These are phyloP conservation scores for Cyclocybe aegerita DNA, from an alignment of 768 basidiomycete genomes.

Conservation along the genomic window DNA sequence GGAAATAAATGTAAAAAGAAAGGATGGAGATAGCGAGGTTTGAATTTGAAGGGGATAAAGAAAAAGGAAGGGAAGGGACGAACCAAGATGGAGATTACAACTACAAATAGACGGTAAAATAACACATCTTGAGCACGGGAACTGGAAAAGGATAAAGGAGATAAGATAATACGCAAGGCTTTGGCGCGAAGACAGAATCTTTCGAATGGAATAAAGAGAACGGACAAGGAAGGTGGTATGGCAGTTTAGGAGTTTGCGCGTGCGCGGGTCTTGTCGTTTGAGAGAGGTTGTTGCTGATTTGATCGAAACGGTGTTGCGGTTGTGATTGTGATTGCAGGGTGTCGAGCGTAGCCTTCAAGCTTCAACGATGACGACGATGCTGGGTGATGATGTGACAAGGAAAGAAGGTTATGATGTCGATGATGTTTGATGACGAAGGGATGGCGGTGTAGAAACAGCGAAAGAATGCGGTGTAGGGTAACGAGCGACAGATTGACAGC, in stretches of 20 bases:
- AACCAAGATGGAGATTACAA: slow-evolving; percentile 9
- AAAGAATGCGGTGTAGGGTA: too few species aligned
- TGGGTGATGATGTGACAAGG: too few species aligned
- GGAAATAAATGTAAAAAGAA: slow-evolving; percentile 1
- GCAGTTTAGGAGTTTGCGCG: background rate
- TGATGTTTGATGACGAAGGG: too few species aligned
- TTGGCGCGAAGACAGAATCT: background rate
- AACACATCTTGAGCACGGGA: slow-evolving; percentile 1
- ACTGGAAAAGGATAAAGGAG: slow-evolving; percentile 1
- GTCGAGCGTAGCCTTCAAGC: too few species aligned
- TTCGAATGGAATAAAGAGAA: background rate
- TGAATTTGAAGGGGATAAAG: background rate
- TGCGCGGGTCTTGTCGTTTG: too few species aligned
- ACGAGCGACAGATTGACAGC: too few species aligned
- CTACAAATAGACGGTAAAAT: slow-evolving; percentile 8
- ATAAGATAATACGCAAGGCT: background rate
- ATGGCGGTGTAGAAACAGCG: too few species aligned
- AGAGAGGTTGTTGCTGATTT: too few species aligned
- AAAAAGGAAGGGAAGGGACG: background rate
- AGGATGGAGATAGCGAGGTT: background rate
- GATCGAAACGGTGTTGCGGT: too few species aligned
- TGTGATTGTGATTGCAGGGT: too few species aligned
- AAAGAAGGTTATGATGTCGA: too few species aligned
- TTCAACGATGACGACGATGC: too few species aligned
- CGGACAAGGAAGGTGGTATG: slow-evolving; percentile 1